Conservation (phyloP, 176 grass and related monocot species). For the Hordeum marinum region DNA sequence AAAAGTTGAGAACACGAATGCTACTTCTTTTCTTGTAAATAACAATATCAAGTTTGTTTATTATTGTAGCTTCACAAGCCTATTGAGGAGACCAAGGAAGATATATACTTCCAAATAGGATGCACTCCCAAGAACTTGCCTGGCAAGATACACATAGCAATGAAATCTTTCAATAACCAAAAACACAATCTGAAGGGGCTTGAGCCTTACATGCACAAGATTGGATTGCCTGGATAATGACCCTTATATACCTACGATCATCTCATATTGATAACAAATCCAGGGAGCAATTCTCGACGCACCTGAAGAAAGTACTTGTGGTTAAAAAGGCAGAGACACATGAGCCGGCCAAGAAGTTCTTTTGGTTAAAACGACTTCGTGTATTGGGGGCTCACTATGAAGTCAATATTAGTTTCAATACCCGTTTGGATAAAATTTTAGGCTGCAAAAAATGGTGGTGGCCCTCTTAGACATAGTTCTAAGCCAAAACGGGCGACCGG, state of each 20-base stretch:
- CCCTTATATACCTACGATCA: slow-evolving; percentile 41
- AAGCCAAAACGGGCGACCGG: neutral
- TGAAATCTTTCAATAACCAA: slow-evolving; percentile 48
- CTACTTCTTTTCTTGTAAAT: neutral
- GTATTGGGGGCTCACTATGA: slow-evolving; percentile 46
- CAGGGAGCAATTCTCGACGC: slow-evolving; percentile 53
- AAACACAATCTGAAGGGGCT: slow-evolving; percentile 30
- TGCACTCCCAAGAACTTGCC: neutral
- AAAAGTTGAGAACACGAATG: neutral
- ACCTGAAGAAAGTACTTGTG: slow-evolving; percentile 40
- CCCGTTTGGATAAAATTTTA: slow-evolving; percentile 28
- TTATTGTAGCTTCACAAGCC: neutral
- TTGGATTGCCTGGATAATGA: slow-evolving; percentile 38
- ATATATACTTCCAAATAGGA: neutral
- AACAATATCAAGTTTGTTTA: neutral
- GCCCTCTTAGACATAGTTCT: neutral
- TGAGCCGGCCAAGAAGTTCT: slow-evolving; percentile 43
- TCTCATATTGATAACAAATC: slow-evolving; percentile 74
- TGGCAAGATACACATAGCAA: slow-evolving; percentile 47
- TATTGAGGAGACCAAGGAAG: neutral
- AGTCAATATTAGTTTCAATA: slow-evolving; percentile 41
- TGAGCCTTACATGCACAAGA: slow-evolving; percentile 19
- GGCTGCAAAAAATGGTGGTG: neutral
- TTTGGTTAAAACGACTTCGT: slow-evolving; percentile 47
- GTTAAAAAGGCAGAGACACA: slow-evolving; percentile 17